Base-by-base conservation (phyloP, 2,329 filamentous ascomycete genomes). In the Neopestalotiopsis rosae region DNA sequence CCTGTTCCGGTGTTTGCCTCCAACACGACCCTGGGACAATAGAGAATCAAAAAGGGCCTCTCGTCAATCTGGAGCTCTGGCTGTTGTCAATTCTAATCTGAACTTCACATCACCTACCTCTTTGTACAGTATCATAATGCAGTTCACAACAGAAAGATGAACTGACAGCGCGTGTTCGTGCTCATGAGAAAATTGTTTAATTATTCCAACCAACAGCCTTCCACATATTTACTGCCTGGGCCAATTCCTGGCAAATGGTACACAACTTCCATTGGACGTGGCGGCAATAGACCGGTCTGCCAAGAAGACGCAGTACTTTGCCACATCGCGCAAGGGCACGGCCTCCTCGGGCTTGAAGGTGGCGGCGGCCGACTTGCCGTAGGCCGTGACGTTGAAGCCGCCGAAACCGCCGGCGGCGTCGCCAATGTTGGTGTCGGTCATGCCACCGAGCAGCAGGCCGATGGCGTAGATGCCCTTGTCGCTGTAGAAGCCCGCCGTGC, bases 401-500 rank as follows among this genome's bases (percentile, higher is more conserved):
- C 2, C 72, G 72, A 66, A 30, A 14, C 10, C 52, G 24, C 24
- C 52, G 61, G 88, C 80, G 2, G 80, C 79, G 38, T 86, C 83
- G 2, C 69, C 72, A 64, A 90, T 89, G 70, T 89, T 88, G 12
- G 88, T 89, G 4, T 69, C 71, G 20, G 80, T 69, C 84, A 89
- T 88, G n/a, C 79, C 83, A 10, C 86, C 87, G 57, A 87, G 79
- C 71, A 87, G 77, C 69, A 89, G 76, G 1, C 83, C 83, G 42
- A 88, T 82, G 71, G 81, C 83, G 64, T 84, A 82, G 69, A 90
- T 87, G 30, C 87, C 87, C 76, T 85, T 84, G 38, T 79, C 78
- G 1, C 83, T 83, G 73, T 90, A 90, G 73, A 82, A 87, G 0
- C 83, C 81, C 2, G 87, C 88, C 14, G 87, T 90, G 77, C 87